Conservation (phyloP, 306 rosid genomes). For the Chamaecrista fasciculata region DNA sequence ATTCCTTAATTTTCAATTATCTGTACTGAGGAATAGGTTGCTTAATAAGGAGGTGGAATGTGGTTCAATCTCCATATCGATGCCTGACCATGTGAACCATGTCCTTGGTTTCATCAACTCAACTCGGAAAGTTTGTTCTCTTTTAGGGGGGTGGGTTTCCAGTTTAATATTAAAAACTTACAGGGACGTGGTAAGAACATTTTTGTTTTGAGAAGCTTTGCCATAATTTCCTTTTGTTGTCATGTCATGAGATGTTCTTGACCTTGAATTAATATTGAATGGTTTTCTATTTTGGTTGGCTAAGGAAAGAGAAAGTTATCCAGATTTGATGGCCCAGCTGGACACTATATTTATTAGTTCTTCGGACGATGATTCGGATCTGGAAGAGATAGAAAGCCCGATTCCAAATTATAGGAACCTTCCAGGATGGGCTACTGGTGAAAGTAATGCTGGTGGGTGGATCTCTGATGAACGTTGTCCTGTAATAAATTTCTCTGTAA, state of each 20-base stretch:
- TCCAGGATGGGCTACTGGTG: constrained; percentile 58
- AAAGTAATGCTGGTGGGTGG: constrained; percentile 50
- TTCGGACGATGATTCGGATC: constrained; percentile 77
- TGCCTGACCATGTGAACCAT: constrained; percentile 47
- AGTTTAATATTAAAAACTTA: constrained; percentile 36
- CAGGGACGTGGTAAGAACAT: constrained; percentile 32
- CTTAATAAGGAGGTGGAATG: constrained; percentile 35
- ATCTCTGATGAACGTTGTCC: constrained; percentile 19
- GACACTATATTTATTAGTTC: constrained; percentile 66
- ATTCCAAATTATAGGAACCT: constrained; percentile 46
- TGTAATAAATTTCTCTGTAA: constrained; percentile 16
- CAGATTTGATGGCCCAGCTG: constrained; percentile 42
- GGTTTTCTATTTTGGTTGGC: constrained; percentile 41
- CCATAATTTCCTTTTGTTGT: constrained; percentile 20
- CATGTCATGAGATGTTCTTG: constrained; percentile 22
- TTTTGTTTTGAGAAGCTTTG: constrained; percentile 17
- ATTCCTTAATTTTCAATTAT: neutral
- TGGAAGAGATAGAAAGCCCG: constrained; percentile 55
- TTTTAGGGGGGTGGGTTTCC: constrained; percentile 45
- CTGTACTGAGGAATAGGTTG: constrained; percentile 26
- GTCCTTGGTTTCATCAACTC: constrained; percentile 37
- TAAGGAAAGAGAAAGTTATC: constrained; percentile 29
- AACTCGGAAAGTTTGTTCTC: constrained; percentile 40
- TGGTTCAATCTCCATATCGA: constrained; percentile 28
- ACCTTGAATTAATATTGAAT: constrained; percentile 38